Percentiles rank a stretch among this genome's conserved stretches.
Evolutionary conservation across 441 rosid genomes (phyloP).

Genomic region (Daphne laureola): DNA sequence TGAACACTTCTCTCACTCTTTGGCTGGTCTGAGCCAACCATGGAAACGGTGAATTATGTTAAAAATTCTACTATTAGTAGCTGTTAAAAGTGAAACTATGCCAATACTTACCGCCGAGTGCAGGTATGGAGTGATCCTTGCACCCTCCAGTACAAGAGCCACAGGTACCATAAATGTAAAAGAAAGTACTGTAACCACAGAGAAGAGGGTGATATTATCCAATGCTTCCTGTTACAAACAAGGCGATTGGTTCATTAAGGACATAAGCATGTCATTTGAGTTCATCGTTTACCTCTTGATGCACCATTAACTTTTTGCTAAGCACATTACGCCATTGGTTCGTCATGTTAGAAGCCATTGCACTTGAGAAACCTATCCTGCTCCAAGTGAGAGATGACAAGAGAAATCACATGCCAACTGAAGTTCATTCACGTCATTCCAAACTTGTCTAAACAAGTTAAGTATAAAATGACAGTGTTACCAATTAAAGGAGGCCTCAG

Average conservation of each 20-base stretch:
- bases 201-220: conserved; percentile 69
- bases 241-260: not conserved
- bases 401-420: not conserved
- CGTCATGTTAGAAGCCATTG: conserved; percentile 65
- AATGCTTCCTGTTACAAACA: conserved; percentile 32
- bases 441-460: not conserved
- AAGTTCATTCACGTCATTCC: no score
- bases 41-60: not conserved
- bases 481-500: conserved; percentile 61
- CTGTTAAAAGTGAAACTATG: not conserved
- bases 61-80: no score
- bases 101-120: conserved; percentile 38
- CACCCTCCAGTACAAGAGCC: conserved; percentile 42
- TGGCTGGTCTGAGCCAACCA: conserved; percentile 41
- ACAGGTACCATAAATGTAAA: conserved; percentile 42
- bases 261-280: not conserved
- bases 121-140: conserved; percentile 41
- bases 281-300: conserved; percentile 27
- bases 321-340: conserved; percentile 65
- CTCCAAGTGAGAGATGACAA: conserved; percentile 10
- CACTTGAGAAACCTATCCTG: conserved; percentile 59
- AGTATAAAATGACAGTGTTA: conserved; percentile 12
- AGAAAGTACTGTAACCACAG: conserved; percentile 49
- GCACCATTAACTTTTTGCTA: conserved; percentile 48
- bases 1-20: conserved; percentile 40